A percentile compares a stretch with the other conserved stretches of the same genome.
These are phyloP conservation scores for Francoa sonchifolia DNA, from an alignment of 441 rosid genomes.

Conservation along the genomic window DNA sequence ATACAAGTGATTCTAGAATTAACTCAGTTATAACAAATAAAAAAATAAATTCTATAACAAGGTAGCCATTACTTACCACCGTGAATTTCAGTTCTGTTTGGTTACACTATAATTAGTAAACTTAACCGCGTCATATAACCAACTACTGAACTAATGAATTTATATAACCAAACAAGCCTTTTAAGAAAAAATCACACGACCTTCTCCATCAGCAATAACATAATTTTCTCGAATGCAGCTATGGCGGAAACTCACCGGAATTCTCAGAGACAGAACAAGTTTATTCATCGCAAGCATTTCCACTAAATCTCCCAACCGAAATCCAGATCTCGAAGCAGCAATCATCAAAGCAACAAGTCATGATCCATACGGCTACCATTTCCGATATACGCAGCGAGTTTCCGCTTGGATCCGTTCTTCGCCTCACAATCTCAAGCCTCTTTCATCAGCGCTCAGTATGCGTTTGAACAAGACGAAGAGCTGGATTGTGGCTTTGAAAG, in stretches of 20 bases:
- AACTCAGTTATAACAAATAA: too few relatives aligned
- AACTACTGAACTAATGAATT: too few relatives aligned
- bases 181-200: too few relatives aligned
- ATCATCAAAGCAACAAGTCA: slow-evolving; percentile 19
- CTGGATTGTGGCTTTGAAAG: slow-evolving; percentile 17
- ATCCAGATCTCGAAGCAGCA: slow-evolving; percentile 9
- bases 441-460: slow-evolving; percentile 2
- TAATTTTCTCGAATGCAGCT: too few relatives aligned
- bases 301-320: neutral
- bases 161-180: too few relatives aligned
- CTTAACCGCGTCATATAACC: too few relatives aligned
- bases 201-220: too few relatives aligned
- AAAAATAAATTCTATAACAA: too few relatives aligned
- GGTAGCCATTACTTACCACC: too few relatives aligned
- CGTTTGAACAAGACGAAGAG: slow-evolving; percentile 11
- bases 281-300: slow-evolving; percentile 7
- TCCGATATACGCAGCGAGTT: slow-evolving; percentile 12
- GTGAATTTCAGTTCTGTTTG: too few relatives aligned
- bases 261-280: slow-evolving; percentile 15
- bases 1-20: too few relatives aligned
- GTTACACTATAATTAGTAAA: too few relatives aligned
- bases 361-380: slow-evolving; percentile 9
- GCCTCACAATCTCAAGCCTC: slow-evolving; percentile 12
- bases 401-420: slow-evolving; percentile 12
- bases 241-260: slow-evolving; percentile 14